Conservation (phyloP, 2,329 filamentous ascomycete genomes). For the Aurifilum marmelostoma region DNA sequence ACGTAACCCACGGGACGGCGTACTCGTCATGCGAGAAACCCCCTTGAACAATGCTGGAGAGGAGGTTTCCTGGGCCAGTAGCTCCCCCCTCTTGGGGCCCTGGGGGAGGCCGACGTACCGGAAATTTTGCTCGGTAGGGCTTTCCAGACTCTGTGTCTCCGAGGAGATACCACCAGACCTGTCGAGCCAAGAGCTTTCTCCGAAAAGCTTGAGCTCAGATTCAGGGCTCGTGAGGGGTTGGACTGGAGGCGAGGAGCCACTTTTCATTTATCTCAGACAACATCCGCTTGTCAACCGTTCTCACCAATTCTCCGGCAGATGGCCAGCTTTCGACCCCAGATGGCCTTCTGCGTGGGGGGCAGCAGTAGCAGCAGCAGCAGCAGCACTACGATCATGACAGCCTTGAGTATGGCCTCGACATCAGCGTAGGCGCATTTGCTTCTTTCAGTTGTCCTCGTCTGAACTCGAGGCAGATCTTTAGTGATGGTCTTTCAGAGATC, state of each 20-base stretch:
- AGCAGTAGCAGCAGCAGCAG: not conserved
- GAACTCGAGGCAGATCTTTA: not conserved
- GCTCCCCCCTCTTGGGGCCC: too few species aligned
- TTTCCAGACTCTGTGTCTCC: not conserved
- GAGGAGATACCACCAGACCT: not conserved
- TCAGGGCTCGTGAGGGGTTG: not conserved
- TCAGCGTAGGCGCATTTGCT: not conserved
- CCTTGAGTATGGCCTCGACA: not conserved
- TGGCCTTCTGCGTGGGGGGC: not conserved
- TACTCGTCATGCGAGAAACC: not conserved
- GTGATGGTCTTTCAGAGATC: not conserved
- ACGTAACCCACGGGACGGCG: not conserved
- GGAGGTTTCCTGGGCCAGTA: too few species aligned
- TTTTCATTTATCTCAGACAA: conserved; percentile 22
- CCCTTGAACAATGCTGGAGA: not conserved
- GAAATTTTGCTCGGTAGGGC: not conserved
- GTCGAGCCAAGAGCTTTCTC: not conserved
- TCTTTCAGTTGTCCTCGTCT: not conserved
- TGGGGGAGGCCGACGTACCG: not conserved
- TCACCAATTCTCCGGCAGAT: conserved; percentile 17
- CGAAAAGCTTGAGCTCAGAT: not conserved
- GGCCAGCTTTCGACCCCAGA: conserved; percentile 4
- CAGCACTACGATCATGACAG: not conserved
- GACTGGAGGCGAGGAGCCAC: not conserved
- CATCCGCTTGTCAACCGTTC: conserved; percentile 18